These are phyloP conservation scores for Pythium coloratum DNA, from an alignment of 352 stramenopile species.

Conservation along the genomic window DNA sequence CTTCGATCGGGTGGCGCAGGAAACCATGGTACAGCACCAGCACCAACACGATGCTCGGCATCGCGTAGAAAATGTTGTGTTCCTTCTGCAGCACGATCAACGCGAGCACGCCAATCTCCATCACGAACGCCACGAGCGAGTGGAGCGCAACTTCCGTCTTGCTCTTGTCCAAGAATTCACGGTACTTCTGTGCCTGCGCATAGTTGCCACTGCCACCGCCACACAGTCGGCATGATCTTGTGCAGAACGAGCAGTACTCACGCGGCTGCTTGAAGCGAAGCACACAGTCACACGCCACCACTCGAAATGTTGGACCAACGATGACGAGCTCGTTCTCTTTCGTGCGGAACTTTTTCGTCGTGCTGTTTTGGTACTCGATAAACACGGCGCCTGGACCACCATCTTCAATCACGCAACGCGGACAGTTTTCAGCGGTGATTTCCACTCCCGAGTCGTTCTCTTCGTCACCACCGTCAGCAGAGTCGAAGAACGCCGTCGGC, in stretches of 20 bases:
- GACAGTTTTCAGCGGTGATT: conserved; percentile 79
- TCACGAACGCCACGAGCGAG: conserved; percentile 45
- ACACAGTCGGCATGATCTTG: conserved; percentile 66
- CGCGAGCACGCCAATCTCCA: conserved; percentile 52
- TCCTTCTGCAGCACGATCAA: conserved; percentile 48
- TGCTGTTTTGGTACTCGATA: conserved; percentile 56
- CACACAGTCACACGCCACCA: conserved; percentile 85
- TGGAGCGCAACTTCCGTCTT: conserved; percentile 60
- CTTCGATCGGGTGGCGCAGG: conserved; percentile 58
- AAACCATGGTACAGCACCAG: conserved; percentile 52
- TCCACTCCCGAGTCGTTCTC: conserved; percentile 39
- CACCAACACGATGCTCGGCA: conserved; percentile 38
- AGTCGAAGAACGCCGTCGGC: conserved; percentile 73
- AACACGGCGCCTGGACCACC: conserved; percentile 71
- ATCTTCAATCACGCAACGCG: conserved; percentile 81
- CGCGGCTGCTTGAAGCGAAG: conserved; percentile 58
- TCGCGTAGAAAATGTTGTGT: conserved; percentile 59
- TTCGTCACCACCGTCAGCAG: conserved; percentile 44
- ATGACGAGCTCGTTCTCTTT: conserved; percentile 55
- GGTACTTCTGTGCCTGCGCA: conserved; percentile 72
- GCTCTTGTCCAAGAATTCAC: conserved; percentile 68
- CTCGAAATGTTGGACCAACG: conserved; percentile 77
- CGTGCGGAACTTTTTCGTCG: conserved; percentile 45
- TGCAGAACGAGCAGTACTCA: conserved; percentile 79
- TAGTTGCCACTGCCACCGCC: conserved; percentile 77